These are phyloP conservation scores for Tulasnella sp. DNA, from an alignment of 768 basidiomycete genomes.

Conservation along the genomic window DNA sequence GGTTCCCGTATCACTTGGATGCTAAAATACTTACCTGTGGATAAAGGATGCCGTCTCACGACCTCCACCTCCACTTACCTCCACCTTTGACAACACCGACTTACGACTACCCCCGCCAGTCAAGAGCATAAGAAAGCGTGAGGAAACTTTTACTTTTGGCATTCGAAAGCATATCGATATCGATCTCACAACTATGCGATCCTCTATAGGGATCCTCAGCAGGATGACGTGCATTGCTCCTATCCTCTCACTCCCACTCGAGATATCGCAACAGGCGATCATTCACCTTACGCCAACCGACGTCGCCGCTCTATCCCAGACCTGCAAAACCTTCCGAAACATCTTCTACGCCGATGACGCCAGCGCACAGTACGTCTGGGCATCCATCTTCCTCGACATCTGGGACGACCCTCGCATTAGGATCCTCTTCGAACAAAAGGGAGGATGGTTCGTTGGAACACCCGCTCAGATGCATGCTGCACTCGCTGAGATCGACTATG, in stretches of 20 bases:
- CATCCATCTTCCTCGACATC: slow-evolving; percentile 47
- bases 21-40: too few relatives aligned
- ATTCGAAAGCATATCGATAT: too few relatives aligned
- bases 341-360: slow-evolving; percentile 43
- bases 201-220: too few relatives aligned
- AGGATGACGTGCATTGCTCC: neutral
- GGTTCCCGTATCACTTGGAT: too few relatives aligned
- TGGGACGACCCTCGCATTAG: slow-evolving; percentile 54
- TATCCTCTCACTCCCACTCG: slow-evolving; percentile 40
- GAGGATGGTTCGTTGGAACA: slow-evolving; percentile 19
- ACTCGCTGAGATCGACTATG: slow-evolving; percentile 22
- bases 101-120: too few relatives aligned
- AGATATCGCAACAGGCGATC: slow-evolving; percentile 51
- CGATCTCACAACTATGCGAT: too few relatives aligned
- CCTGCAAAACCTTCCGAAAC: slow-evolving; percentile 38
- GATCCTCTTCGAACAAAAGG: neutral
- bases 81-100: too few relatives aligned
- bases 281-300: slow-evolving; percentile 45
- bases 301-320: slow-evolving; percentile 47
- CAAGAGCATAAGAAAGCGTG: too few relatives aligned
- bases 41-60: too few relatives aligned
- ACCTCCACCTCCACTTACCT: too few relatives aligned
- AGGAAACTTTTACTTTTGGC: too few relatives aligned
- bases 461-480: slow-evolving; percentile 14
- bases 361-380: slow-evolving; percentile 48